Evolutionary conservation across 176 grass and related monocot species (phyloP).

Genomic region (Ensete glaucum): DNA sequence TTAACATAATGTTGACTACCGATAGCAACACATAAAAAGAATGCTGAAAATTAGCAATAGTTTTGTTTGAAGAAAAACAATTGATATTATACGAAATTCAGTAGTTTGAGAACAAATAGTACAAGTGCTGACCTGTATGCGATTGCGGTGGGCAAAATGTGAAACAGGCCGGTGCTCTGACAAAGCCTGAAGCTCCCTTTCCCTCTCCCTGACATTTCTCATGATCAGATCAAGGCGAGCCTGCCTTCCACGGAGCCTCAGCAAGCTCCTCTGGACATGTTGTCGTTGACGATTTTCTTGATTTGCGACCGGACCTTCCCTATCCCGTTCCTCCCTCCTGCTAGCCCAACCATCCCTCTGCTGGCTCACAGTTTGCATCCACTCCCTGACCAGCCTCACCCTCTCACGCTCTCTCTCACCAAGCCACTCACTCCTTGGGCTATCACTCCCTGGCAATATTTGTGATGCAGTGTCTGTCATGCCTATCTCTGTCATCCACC

Average conservation of each 20-base stretch:
- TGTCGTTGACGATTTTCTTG: background rate
- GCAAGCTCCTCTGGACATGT: background rate
- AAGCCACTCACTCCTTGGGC: slow-evolving; percentile 49
- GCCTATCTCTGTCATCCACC: slow-evolving; percentile 28
- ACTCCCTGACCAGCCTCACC: slow-evolving; percentile 82
- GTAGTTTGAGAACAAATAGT: background rate
- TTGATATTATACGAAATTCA: background rate
- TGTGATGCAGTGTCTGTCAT: background rate
- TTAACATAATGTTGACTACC: background rate
- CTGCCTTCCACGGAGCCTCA: slow-evolving; percentile 14
- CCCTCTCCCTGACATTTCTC: slow-evolving; percentile 54
- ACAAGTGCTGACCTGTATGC: slow-evolving; percentile 57
- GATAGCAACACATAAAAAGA: background rate
- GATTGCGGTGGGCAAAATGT: slow-evolving; percentile 50
- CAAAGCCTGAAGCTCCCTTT: slow-evolving; percentile 77
- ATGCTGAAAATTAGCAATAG: too few relatives aligned
- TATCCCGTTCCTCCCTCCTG: slow-evolving; percentile 25
- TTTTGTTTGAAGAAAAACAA: background rate
- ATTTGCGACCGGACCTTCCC: slow-evolving; percentile 3
- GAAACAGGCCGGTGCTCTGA: slow-evolving; percentile 66
- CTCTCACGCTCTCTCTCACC: slow-evolving; percentile 81
- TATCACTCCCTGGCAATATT: slow-evolving; percentile 2
- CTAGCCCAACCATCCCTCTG: slow-evolving; percentile 34
- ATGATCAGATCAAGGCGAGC: slow-evolving; percentile 21
- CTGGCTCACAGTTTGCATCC: slow-evolving; percentile 85